Evolutionary conservation across 1,139 yeast species (phyloP).

Genomic region (Pichia norvegensis): DNA sequence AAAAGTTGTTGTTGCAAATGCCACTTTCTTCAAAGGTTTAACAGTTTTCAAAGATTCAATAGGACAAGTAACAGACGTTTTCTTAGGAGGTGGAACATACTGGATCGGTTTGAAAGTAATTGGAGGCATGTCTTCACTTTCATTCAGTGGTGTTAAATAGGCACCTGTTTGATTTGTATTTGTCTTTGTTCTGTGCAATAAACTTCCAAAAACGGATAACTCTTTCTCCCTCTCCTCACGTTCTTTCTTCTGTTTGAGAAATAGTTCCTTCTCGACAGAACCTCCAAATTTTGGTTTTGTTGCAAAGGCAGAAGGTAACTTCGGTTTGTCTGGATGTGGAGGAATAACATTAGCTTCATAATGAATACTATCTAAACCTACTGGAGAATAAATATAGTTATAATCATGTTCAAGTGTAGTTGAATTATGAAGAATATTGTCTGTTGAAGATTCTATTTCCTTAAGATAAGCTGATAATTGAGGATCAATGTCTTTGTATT

Average conservation of each 20-base stretch:
- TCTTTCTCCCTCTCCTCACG: constrained; percentile 13
- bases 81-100: constrained; percentile 25
- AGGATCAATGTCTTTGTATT: constrained; percentile 38
- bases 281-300: constrained; percentile 24
- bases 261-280: constrained; percentile 22
- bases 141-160: constrained; percentile 18
- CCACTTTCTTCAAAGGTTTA: constrained; percentile 54
- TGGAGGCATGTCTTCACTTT: constrained; percentile 22
- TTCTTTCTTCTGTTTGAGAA: constrained; percentile 16
- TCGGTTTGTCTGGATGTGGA: constrained; percentile 38
- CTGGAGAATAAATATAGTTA: constrained; percentile 21
- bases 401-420: constrained; percentile 5
- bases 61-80: constrained; percentile 22
- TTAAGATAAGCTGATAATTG: constrained; percentile 50
- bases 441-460: constrained; percentile 31
- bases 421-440: constrained; percentile 11
- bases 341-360: constrained; percentile 37
- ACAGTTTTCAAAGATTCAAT: constrained; percentile 30
- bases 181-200: constrained; percentile 24
- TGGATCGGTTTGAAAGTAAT: constrained; percentile 16
- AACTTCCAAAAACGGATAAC: constrained; percentile 23
- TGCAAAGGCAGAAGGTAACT: constrained; percentile 42
- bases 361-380: constrained; percentile 18
- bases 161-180: constrained; percentile 13
- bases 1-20: constrained; percentile 66